Conservation (phyloP, 1,284 basidiomycete genomes). For the Apiotrichum laibachii region DNA sequence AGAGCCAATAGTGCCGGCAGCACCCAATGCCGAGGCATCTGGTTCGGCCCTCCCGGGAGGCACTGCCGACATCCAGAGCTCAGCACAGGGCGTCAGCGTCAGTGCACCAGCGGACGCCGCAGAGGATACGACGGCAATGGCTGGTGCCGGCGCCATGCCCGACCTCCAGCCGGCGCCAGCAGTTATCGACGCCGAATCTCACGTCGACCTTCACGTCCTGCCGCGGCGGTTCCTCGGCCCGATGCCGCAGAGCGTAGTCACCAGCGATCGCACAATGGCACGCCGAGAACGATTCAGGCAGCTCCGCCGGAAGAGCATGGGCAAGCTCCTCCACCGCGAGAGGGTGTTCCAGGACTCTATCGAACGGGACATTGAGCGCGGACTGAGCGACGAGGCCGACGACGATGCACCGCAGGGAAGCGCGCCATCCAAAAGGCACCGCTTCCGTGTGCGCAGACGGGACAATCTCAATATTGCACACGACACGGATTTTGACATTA, state of each 20-base stretch:
- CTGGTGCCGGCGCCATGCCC: neutral
- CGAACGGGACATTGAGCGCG: conserved; percentile 1
- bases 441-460: conserved; percentile 23
- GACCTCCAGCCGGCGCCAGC: conserved; percentile 31
- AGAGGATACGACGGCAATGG: too few relatives aligned
- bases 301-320: conserved; percentile 16
- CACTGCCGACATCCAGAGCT: too few relatives aligned
- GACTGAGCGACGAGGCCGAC: conserved; percentile 6
- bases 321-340: conserved; percentile 1
- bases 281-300: conserved; percentile 22
- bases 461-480: conserved; percentile 12
- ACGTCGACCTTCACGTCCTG: conserved; percentile 29
- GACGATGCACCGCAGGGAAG: neutral
- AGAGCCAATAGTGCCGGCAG: too few relatives aligned
- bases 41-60: too few relatives aligned
- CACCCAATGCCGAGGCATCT: too few relatives aligned
- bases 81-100: too few relatives aligned
- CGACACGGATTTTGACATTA: conserved; percentile 14
- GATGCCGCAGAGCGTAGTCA: conserved; percentile 34
- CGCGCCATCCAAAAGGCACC: conserved; percentile 4
- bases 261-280: conserved; percentile 26
- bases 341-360: neutral
- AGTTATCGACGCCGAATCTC: conserved; percentile 27
- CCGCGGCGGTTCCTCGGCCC: conserved; percentile 44
- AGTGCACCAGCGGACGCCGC: too few relatives aligned